Conservation (phyloP, 2,329 filamentous ascomycete genomes). For the Scopulariopsis brevicaulis region DNA sequence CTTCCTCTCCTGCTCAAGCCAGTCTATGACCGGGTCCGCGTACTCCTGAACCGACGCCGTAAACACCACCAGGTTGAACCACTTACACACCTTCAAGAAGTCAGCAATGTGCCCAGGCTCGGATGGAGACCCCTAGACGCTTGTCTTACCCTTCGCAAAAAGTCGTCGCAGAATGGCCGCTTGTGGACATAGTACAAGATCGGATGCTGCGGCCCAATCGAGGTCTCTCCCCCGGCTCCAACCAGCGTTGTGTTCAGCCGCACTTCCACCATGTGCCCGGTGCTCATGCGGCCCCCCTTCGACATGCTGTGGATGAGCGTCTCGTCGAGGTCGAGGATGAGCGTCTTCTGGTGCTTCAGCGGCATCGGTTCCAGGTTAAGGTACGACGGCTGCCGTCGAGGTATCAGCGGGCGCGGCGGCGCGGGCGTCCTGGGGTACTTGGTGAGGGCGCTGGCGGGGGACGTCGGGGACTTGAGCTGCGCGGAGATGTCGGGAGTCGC, state of each 20-base stretch:
- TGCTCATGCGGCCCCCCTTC: constrained; percentile 90
- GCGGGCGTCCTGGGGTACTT: constrained; percentile 85
- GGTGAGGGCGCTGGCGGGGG: constrained; percentile 64
- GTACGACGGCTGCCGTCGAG: constrained; percentile 81
- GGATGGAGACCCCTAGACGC: background rate
- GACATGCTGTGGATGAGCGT: constrained; percentile 97
- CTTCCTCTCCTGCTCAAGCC: constrained; percentile 92
- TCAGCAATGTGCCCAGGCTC: constrained; percentile 9
- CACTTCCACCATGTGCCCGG: constrained; percentile 98
- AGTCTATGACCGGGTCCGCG: constrained; percentile 96
- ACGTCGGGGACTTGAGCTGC: constrained; percentile 88
- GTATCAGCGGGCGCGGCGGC: constrained; percentile 82
- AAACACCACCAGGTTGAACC: constrained; percentile 96
- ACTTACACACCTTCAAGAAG: constrained; percentile 64
- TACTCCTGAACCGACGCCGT: constrained; percentile 98
- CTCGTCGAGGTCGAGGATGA: constrained; percentile 93
- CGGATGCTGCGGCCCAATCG: constrained; percentile 76
- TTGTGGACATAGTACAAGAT: constrained; percentile 99
- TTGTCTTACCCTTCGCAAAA: constrained; percentile 62
- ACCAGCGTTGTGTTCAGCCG: constrained; percentile 66
- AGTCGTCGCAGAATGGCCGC: constrained; percentile 92
- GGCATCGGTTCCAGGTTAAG: constrained; percentile 45
- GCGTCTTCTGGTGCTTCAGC: constrained; percentile 68
- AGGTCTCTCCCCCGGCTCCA: constrained; percentile 53
- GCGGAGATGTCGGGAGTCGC: constrained; percentile 50